Conservation (phyloP, 495 filamentous ascomycete genomes). For the Staphylotrichum longicolle region DNA sequence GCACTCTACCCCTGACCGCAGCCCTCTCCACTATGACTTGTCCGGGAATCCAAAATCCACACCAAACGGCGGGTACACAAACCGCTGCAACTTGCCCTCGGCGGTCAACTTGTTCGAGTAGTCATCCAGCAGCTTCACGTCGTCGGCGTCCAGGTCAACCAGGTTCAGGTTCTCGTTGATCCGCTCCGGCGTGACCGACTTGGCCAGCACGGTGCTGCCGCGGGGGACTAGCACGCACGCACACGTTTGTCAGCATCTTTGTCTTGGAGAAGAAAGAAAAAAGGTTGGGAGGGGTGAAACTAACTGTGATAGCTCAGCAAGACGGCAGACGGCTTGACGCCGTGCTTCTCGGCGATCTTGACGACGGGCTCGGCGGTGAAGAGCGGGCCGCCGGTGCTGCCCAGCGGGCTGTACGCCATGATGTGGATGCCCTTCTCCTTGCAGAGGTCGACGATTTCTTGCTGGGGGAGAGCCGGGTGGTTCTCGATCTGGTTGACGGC, state of each 20-base stretch:
- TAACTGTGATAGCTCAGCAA: conserved; percentile 73
- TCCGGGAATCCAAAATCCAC: conserved; percentile 77
- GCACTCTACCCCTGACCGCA: background rate
- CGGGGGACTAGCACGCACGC: conserved; percentile 54
- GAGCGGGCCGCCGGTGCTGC: conserved; percentile 73
- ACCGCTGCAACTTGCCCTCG: conserved; percentile 62
- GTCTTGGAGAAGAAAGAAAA: background rate
- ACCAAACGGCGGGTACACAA: conserved; percentile 76
- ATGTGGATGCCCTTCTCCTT: conserved; percentile 69
- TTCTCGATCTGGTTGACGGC: conserved; percentile 95
- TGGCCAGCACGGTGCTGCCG: conserved; percentile 71
- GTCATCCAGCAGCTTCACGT: conserved; percentile 62
- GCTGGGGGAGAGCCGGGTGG: conserved; percentile 78
- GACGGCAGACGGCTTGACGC: conserved; percentile 59
- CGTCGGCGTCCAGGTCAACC: conserved; percentile 62
- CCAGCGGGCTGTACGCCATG: conserved; percentile 73
- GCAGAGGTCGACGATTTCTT: conserved; percentile 79
- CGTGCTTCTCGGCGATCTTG: conserved; percentile 67
- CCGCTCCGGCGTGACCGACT: conserved; percentile 71
- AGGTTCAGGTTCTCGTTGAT: conserved; percentile 73
- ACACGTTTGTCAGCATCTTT: conserved; percentile 9
- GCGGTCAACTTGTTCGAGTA: conserved; percentile 58
- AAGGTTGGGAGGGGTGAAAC: conserved; percentile 27
- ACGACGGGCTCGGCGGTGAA: conserved; percentile 65
- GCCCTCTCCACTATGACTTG: conserved; percentile 42